phyloP scores from a whole-genome alignment of 2,329 filamentous ascomycete species.

The Aspergillus sp. region DNA sequence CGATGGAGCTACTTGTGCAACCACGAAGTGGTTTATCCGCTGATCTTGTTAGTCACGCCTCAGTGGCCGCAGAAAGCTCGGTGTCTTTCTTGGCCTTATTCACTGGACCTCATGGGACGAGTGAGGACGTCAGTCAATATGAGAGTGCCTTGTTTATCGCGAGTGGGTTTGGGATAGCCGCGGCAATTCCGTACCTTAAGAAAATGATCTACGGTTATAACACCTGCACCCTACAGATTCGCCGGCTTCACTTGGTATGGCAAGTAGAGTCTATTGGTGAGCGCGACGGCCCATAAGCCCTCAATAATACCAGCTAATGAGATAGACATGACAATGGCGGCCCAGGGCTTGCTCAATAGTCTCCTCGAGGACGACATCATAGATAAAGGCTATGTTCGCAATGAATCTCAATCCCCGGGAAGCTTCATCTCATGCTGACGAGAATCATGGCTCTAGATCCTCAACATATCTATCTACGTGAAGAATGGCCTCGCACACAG shows the following conservation, averaged over 20 bases:
- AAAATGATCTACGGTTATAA: constrained; percentile 41
- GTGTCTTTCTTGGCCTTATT: constrained; percentile 32
- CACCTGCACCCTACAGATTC: constrained; percentile 27
- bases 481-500: constrained; percentile 18
- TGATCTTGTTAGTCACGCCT: background rate
- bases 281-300: background rate
- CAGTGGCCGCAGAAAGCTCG: constrained; percentile 12
- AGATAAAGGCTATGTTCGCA: constrained; percentile 27
- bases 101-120: constrained; percentile 11
- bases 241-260: constrained; percentile 39
- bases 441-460: constrained; percentile 23
- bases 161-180: background rate
- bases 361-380: constrained; percentile 28
- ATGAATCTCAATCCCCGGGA: background rate
- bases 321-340: constrained; percentile 10
- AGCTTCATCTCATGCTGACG: constrained; percentile 2
- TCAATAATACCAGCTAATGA: background rate
- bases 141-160: background rate
- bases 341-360: constrained; percentile 24
- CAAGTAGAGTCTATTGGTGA: constrained; percentile 26
- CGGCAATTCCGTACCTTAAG: background rate
- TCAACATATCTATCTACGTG: constrained; percentile 28
- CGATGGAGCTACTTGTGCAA: constrained; percentile 36
- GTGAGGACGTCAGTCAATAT: background rate
- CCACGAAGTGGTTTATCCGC: constrained; percentile 9